Base-by-base conservation (phyloP, 306 rosid species). In the Corylus americana region DNA sequence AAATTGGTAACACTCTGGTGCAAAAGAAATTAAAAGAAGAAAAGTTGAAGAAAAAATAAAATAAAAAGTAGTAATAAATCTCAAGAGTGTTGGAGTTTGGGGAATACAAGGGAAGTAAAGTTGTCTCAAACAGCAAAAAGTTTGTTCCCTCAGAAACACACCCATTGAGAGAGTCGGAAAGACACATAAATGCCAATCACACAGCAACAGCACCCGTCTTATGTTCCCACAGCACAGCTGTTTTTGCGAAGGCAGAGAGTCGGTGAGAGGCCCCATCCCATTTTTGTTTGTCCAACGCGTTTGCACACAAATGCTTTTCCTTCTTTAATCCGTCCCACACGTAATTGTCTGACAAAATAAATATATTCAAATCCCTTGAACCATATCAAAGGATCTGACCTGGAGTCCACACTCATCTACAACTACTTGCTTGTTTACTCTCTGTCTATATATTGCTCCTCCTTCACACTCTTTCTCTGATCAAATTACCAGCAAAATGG, bases 241-340 rank as follows among this genome's bases (percentile, higher is more conserved):
- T 79, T 71, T 69, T 45, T n/a, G 71, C 14, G 5, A 49, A 82
- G 61, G 54, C 18, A 3, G 73, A 27, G 54, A 77, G 85, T 85
- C 86, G 92, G 92, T 84, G 87, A 55, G 53, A 20, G 64, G 48
- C 61, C 85, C 88, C 79, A 68, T 78, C 17, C 48, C 9, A 14
- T 31, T 29, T 80, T 70, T 16, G 73, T 79, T 73, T 85, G 71
- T 83, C 76, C 47, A 29, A 22, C 77, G 45, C 55, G 48, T 50
- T 18, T 66, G 50, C 22, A 47, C 54, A 27, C 64, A 9, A 48
- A 39, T 25, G 78, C 82, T 78, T 72, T 81, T 54, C 68, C 58
- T 61, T 74, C 47, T 87, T 85, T 69, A 20, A 4, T 22, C 76
- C 64, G 37, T 25, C 14, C 54, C 44, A 31, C 83, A 51, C 64